Conservation (phyloP, 169 alveolate genomes). For the Plasmodium knowlesi region DNA sequence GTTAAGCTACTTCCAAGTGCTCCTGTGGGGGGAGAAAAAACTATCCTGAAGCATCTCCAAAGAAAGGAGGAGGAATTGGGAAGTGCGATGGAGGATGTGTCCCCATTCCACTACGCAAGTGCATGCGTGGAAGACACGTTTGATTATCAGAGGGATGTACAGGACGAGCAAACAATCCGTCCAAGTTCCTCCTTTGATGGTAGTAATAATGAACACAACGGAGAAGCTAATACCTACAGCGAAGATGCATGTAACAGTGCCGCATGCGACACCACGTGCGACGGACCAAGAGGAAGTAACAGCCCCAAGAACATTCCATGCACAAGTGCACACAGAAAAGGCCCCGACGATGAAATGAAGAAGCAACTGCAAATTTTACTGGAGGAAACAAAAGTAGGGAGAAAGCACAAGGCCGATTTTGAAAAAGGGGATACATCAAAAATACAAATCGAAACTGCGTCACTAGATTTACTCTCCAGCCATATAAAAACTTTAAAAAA, state of each 20-base stretch:
- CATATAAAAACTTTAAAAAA: slow-evolving; percentile 42
- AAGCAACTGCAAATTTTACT: neutral
- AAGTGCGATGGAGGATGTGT: neutral
- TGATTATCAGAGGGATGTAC: neutral
- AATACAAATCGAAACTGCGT: neutral
- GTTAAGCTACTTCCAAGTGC: neutral
- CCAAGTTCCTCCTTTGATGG: neutral
- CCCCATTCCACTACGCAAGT: neutral
- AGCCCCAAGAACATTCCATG: neutral
- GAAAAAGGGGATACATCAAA: neutral
- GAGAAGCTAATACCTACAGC: neutral
- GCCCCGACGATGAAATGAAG: neutral
- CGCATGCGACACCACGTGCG: neutral
- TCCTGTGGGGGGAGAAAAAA: neutral
- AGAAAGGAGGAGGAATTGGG: neutral
- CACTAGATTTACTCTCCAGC: neutral
- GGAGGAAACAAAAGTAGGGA: neutral
- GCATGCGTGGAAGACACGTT: neutral
- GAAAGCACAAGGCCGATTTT: neutral
- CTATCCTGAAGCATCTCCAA: neutral
- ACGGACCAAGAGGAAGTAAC: neutral
- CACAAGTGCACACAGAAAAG: neutral
- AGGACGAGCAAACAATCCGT: neutral
- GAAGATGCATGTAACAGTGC: neutral
- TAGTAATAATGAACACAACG: neutral